Conservation (phyloP, 1,284 basidiomycete genomes). For the Acaromyces ingoldii region DNA sequence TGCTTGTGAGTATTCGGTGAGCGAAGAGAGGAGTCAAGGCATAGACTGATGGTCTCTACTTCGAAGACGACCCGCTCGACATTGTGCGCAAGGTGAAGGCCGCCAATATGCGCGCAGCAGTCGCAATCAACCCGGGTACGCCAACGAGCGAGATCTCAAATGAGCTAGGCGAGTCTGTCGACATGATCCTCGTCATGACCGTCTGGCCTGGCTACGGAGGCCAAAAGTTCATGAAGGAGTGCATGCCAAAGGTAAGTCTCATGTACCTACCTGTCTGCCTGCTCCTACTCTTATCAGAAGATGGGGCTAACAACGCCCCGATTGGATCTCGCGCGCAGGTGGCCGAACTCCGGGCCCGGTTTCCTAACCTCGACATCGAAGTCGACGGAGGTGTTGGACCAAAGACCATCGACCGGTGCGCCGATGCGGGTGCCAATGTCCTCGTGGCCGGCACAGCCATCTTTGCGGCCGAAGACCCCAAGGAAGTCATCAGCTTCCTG, state of each 20-base stretch:
- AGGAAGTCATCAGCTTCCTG: slow-evolving; percentile 52
- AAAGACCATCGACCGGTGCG: slow-evolving; percentile 81
- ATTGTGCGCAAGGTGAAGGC: slow-evolving; percentile 46
- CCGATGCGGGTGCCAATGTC: slow-evolving; percentile 87
- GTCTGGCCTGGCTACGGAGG: slow-evolving; percentile 62
- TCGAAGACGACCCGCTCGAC: slow-evolving; percentile 55
- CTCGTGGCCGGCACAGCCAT: slow-evolving; percentile 97
- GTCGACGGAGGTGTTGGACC: slow-evolving; percentile 96
- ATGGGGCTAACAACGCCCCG: no score
- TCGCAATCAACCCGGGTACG: slow-evolving; percentile 50
- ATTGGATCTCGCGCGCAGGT: slow-evolving; percentile 55
- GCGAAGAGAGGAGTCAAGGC: neutral
- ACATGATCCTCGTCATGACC: slow-evolving; percentile 52
- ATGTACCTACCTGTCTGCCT: neutral
- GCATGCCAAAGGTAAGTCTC: slow-evolving; percentile 66
- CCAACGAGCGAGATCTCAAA: slow-evolving; percentile 46
- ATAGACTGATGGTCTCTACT: neutral
- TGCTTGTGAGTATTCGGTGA: slow-evolving; percentile 57
- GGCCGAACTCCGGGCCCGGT: slow-evolving; percentile 80
- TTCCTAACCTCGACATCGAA: slow-evolving; percentile 82
- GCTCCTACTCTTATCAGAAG: no score
- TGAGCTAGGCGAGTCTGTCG: slow-evolving; percentile 43
- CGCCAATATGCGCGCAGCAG: slow-evolving; percentile 46
- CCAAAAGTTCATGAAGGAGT: slow-evolving; percentile 91
- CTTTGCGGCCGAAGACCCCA: slow-evolving; percentile 75